Percentiles rank a stretch among this genome's conserved stretches.
These are phyloP conservation scores for Flaveria trinervia DNA, from an alignment of 129 eudicot species.

Conservation along the genomic window DNA sequence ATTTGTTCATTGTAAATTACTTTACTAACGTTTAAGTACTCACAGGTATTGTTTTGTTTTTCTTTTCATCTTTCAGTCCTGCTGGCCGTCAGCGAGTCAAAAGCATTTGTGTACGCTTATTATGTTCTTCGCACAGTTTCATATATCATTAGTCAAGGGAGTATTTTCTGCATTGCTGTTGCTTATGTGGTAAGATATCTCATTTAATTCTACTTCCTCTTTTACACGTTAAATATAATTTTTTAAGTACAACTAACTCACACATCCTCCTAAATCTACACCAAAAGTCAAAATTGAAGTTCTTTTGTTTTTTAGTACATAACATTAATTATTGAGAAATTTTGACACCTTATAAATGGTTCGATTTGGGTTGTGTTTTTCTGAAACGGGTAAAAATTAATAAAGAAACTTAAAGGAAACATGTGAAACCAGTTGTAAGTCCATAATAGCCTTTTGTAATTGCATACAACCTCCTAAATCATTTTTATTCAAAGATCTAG, in stretches of 20 bases:
- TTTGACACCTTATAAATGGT: neutral
- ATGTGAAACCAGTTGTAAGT: neutral
- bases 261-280: too few species aligned
- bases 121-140: slow-evolving; percentile 81
- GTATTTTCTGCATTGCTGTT: slow-evolving; percentile 94
- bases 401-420: neutral
- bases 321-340: neutral
- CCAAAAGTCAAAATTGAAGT: neutral
- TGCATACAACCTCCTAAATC: slow-evolving; percentile 4
- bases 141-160: slow-evolving; percentile 91
- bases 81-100: slow-evolving; percentile 72
- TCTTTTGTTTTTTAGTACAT: neutral
- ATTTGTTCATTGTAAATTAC: neutral
- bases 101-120: slow-evolving; percentile 78
- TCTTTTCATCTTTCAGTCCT: slow-evolving; percentile 53
- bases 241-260: too few species aligned
- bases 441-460: neutral
- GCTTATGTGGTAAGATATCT: slow-evolving; percentile 87
- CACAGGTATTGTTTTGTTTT: slow-evolving; percentile 19
- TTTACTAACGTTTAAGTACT: slow-evolving; percentile 1
- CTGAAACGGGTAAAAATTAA: neutral
- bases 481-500: neutral
- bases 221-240: neutral
- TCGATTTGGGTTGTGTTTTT: neutral
- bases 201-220: slow-evolving; percentile 2